Conservation (phyloP, 352 stramenopile genomes). For the Phytophthora parvispora region DNA sequence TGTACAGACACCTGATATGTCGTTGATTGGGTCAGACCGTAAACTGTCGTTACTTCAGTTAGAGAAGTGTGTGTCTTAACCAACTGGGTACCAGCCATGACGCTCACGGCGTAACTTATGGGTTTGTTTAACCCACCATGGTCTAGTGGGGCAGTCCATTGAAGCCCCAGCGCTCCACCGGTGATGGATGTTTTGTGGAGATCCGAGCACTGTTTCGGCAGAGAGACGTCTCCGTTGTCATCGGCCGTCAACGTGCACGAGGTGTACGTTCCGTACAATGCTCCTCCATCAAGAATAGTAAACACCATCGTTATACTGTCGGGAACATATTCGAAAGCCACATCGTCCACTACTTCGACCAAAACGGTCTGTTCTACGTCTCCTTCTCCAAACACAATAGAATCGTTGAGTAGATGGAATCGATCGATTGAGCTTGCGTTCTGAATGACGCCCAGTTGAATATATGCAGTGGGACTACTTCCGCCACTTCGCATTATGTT, state of each 20-base stretch:
- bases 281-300: conserved; percentile 45
- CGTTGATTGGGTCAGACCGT: conserved; percentile 58
- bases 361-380: conserved; percentile 22
- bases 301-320: conserved; percentile 57
- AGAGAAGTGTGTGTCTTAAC: conserved; percentile 1
- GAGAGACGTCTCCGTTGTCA: conserved; percentile 67
- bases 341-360: conserved; percentile 50
- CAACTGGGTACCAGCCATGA: conserved; percentile 14
- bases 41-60: conserved; percentile 32
- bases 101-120: conserved; percentile 40
- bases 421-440: conserved; percentile 31
- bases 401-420: conserved; percentile 45
- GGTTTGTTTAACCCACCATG: conserved; percentile 35
- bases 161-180: conserved; percentile 50
- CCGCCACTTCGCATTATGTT: conserved; percentile 41
- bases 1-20: conserved; percentile 50
- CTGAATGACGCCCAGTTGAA: conserved; percentile 30
- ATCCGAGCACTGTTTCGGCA: conserved; percentile 49
- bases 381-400: conserved; percentile 46
- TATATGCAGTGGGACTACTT: conserved; percentile 29
- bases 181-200: conserved; percentile 35
- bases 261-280: conserved; percentile 22
- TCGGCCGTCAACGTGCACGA: conserved; percentile 46
- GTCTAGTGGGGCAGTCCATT: conserved; percentile 56
- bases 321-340: conserved; percentile 45